Conservation (phyloP, 2,329 filamentous ascomycete species). For the Leptosphaerulina australis region DNA sequence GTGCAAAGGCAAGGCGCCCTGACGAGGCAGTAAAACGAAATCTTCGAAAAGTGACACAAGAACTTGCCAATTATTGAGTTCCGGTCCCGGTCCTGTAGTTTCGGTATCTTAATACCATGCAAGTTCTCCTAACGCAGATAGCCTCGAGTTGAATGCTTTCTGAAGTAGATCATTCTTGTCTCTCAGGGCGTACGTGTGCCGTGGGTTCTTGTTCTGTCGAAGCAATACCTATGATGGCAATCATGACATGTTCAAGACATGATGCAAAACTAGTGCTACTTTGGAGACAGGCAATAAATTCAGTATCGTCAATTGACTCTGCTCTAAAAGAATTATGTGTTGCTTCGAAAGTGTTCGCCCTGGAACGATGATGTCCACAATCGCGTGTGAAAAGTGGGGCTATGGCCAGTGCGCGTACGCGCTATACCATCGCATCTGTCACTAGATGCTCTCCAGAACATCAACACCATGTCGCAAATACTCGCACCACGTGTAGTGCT, state of each 20-base stretch:
- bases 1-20: not conserved
- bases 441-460: not conserved
- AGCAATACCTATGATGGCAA: not conserved
- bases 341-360: too few relatives aligned
- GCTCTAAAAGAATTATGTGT: too few relatives aligned
- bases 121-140: not conserved
- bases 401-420: slow-evolving; percentile 14
- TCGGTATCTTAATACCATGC: not conserved
- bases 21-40: not conserved
- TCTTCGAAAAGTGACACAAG: not conserved
- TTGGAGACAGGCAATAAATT: too few relatives aligned
- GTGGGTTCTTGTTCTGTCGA: not conserved
- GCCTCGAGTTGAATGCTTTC: not conserved
- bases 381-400: slow-evolving; percentile 13
- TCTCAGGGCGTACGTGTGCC: not conserved
- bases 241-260: too few relatives aligned
- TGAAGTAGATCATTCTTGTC: not conserved
- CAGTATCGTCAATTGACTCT: too few relatives aligned
- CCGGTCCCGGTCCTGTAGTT: not conserved
- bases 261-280: too few relatives aligned
- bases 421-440: slow-evolving; percentile 5
- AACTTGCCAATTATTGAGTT: too few relatives aligned
- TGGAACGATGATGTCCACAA: slow-evolving; percentile 5
- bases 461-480: slow-evolving; percentile 34
- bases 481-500: slow-evolving; percentile 32